These are phyloP conservation scores for Sugiyamaella floridensis DNA, from an alignment of 805 yeast species.

Conservation along the genomic window DNA sequence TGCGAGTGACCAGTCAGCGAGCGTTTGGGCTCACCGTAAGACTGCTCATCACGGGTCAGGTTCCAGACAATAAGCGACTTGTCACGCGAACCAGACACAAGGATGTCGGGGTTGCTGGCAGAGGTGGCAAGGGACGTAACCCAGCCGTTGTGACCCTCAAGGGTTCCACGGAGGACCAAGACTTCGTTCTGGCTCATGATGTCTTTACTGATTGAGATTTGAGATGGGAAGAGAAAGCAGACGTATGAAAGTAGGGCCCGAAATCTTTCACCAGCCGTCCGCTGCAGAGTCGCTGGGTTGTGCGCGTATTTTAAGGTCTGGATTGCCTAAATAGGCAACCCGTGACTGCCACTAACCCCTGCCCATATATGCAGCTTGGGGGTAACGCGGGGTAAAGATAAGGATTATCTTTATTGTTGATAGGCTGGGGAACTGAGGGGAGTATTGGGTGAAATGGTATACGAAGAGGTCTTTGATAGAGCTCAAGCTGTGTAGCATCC, in stretches of 20 bases:
- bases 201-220: conserved; percentile 1
- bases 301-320: neutral
- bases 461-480: too few relatives aligned
- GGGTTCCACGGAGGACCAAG: conserved; percentile 99
- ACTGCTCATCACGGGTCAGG: conserved; percentile 90
- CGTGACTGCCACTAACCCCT: neutral
- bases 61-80: conserved; percentile 98
- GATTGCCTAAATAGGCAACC: neutral
- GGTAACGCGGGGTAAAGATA: neutral
- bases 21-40: conserved; percentile 97
- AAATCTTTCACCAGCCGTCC: neutral
- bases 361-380: neutral
- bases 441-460: too few relatives aligned
- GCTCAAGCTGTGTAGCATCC: too few relatives aligned
- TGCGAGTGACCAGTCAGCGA: conserved; percentile 98
- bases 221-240: neutral
- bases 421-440: too few relatives aligned
- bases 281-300: neutral
- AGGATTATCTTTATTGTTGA: neutral
- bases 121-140: conserved; percentile 98
- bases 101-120: conserved; percentile 94
- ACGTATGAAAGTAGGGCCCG: neutral
- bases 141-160: conserved; percentile 95
- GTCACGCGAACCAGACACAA: conserved; percentile 98
- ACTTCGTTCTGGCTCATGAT: conserved; percentile 53